phyloP scores from a whole-genome alignment of 2,329 filamentous ascomycete species.

The Dactylellina drechsleri region DNA sequence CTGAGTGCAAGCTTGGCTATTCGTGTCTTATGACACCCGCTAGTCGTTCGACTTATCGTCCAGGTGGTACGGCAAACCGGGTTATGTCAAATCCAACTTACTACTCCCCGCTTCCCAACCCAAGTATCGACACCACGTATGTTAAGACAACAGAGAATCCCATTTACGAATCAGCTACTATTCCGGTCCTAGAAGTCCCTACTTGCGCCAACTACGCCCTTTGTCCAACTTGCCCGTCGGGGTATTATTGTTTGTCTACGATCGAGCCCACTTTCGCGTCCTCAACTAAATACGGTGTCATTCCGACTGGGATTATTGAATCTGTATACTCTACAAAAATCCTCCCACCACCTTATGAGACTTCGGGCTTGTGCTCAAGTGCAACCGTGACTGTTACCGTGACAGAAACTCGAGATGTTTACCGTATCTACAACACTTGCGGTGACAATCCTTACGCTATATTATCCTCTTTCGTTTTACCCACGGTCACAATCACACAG shows the following conservation, averaged over 20 bases:
- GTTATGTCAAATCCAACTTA: slow-evolving; percentile 28
- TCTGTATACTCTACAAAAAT: slow-evolving; percentile 33
- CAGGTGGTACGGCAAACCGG: slow-evolving; percentile 36
- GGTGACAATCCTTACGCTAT: slow-evolving; percentile 36
- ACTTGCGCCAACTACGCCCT: slow-evolving; percentile 43
- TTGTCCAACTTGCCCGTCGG: slow-evolving; percentile 39
- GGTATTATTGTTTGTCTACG: slow-evolving; percentile 42
- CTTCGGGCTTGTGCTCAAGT: slow-evolving; percentile 4
- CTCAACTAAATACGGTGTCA: slow-evolving; percentile 39
- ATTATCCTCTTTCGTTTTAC: slow-evolving; percentile 35
- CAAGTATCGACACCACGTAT: slow-evolving; percentile 30
- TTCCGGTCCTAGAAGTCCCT: slow-evolving; percentile 31
- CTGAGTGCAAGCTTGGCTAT: slow-evolving; percentile 46
- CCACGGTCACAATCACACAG: slow-evolving; percentile 36
- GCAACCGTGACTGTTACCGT: slow-evolving; percentile 21
- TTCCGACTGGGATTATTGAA: slow-evolving; percentile 43
- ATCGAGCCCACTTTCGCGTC: slow-evolving; percentile 24
- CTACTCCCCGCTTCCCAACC: not conserved
- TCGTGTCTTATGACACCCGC: slow-evolving; percentile 24
- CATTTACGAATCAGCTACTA: slow-evolving; percentile 7
- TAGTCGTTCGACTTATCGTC: not conserved
- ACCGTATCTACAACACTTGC: slow-evolving; percentile 39
- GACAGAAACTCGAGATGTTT: slow-evolving; percentile 37
- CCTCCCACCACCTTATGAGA: not conserved
- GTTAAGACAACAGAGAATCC: slow-evolving; percentile 11